A percentile compares a stretch with the other conserved stretches of the same genome.
Conservation (phyloP, 345 rosid species). For the Populus davidiana region DNA sequence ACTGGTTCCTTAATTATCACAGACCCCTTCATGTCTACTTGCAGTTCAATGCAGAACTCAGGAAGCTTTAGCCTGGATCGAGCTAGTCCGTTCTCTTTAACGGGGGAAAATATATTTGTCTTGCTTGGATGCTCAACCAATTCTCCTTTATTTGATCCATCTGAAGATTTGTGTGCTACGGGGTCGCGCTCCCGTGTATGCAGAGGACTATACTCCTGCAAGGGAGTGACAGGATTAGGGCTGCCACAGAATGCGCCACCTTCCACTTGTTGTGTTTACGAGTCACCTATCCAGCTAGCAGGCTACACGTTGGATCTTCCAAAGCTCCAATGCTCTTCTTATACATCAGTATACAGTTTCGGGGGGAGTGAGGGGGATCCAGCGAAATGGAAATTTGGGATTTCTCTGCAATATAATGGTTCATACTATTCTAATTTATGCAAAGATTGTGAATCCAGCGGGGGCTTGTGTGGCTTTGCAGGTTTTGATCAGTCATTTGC, state of each 20-base stretch:
- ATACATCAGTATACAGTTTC: conserved; percentile 48
- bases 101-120: conserved; percentile 45
- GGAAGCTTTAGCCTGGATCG: conserved; percentile 59
- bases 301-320: conserved; percentile 58
- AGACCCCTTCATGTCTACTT: conserved; percentile 66
- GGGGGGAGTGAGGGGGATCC: conserved; percentile 62
- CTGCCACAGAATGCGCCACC: conserved; percentile 49
- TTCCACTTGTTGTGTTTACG: conserved; percentile 59
- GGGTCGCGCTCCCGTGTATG: conserved; percentile 62
- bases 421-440: conserved; percentile 38
- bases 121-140: conserved; percentile 64
- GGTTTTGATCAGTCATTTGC: conserved; percentile 60
- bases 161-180: conserved; percentile 45
- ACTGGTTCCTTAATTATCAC: conserved; percentile 34
- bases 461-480: conserved; percentile 60
- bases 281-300: conserved; percentile 46
- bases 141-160: conserved; percentile 58
- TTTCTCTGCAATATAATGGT: conserved; percentile 49
- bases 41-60: conserved; percentile 60
- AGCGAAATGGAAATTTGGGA: conserved; percentile 57
- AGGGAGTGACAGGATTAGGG: conserved; percentile 57
- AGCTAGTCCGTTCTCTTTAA: conserved; percentile 51
- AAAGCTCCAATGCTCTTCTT: conserved; percentile 62
- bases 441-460: conserved; percentile 57
- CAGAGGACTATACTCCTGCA: conserved; percentile 59